Evolutionary conservation across 805 yeast genomes (phyloP).

Genomic region (Candida andamanensis): DNA sequence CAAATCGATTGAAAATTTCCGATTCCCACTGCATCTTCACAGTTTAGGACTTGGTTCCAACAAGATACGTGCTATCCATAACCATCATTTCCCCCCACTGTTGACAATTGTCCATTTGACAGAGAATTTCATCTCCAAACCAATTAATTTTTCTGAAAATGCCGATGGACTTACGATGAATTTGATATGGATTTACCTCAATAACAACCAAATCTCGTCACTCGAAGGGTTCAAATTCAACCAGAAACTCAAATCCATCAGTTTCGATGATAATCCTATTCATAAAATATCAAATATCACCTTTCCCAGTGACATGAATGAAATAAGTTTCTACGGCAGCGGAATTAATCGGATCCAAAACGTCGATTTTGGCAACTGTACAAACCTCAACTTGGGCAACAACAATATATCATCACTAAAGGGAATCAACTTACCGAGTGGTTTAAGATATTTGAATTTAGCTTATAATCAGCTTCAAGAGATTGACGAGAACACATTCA

Average conservation of each 20-base stretch:
- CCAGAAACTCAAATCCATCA: constrained; percentile 9
- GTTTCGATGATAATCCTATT: constrained; percentile 16
- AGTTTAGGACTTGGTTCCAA: constrained; percentile 18
- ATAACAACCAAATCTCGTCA: constrained; percentile 12
- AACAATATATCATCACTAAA: too few species aligned
- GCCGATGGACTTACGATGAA: constrained; percentile 8
- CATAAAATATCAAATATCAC: too few species aligned
- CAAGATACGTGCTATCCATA: constrained; percentile 4
- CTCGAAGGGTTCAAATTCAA: constrained; percentile 14
- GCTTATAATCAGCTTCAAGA: too few species aligned
- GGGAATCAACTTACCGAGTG: too few species aligned
- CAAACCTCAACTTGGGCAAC: constrained; percentile 11
- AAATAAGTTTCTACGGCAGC: constrained; percentile 17
- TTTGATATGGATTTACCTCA: constrained; percentile 13
- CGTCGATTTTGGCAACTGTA: constrained; percentile 3
- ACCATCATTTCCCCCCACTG: constrained; percentile 11
- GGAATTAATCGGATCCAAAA: constrained; percentile 9
- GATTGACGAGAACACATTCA: too few species aligned
- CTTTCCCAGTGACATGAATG: too few species aligned
- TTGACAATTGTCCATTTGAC: constrained; percentile 14
- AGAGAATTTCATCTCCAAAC: constrained; percentile 13
- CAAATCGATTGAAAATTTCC: constrained; percentile 10
- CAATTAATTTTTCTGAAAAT: constrained; percentile 12
- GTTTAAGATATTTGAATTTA: too few species aligned
- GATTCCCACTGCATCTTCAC: constrained; percentile 12